Conservation (phyloP, 2,329 filamentous ascomycete species). For the Colletotrichum truncatum region DNA sequence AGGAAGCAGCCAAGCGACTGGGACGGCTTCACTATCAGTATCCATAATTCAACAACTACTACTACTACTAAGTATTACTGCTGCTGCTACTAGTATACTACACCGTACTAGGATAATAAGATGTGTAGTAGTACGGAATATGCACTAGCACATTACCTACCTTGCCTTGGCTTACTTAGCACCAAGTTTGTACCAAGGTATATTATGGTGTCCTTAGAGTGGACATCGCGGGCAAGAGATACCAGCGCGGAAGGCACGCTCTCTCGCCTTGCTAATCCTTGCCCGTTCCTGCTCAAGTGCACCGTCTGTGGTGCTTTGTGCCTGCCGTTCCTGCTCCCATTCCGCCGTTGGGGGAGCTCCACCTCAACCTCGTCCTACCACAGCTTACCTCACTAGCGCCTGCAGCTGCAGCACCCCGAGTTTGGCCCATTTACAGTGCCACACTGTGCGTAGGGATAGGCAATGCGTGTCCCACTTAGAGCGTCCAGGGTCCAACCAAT, state of each 20-base stretch:
- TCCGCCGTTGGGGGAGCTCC: slow-evolving; percentile 13
- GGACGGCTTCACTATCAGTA: no score
- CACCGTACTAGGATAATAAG: no score
- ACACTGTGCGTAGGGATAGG: neutral
- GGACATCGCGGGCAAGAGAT: neutral
- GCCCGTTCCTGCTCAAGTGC: neutral
- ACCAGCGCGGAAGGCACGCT: neutral
- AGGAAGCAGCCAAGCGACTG: no score
- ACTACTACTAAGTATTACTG: no score
- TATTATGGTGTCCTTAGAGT: neutral
- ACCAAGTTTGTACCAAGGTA: neutral
- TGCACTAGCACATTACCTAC: no score
- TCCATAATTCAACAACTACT: no score
- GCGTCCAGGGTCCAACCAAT: slow-evolving; percentile 15
- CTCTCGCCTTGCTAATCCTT: slow-evolving; percentile 3
- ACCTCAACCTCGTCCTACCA: slow-evolving; percentile 6
- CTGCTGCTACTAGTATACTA: no score
- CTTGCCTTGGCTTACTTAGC: neutral
- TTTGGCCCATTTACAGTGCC: slow-evolving; percentile 16
- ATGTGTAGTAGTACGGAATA: no score
- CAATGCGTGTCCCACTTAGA: neutral
- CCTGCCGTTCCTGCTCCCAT: neutral
- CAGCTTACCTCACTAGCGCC: no score
- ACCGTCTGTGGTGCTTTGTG: neutral
- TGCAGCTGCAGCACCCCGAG: slow-evolving; percentile 10